Evolutionary conservation across 495 filamentous ascomycete species (phyloP), one percentile per base, ranked within the genome.

Genomic region (Penicillium lagena): DNA sequence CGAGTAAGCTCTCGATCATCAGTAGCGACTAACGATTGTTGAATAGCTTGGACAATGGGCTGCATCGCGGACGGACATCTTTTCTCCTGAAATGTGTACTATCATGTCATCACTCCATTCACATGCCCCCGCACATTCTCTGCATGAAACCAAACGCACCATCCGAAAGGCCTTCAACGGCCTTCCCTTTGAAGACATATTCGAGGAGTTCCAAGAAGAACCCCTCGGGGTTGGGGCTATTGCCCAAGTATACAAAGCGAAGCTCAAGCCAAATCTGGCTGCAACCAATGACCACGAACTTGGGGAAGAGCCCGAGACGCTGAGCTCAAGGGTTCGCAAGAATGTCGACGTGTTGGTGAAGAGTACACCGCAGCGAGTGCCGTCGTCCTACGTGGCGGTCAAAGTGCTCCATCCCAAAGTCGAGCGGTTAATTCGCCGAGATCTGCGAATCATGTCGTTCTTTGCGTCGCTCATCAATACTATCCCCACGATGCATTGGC

Each of bases 241-340:
- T 58, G 94, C 94, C 12, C 94, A 99, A 62, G 94, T 96, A 9
- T 99, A 99, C 71, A 94, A 86, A 58, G 94, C 94, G 2, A 96
- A 87, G 59, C 65, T 99, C 28, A 95, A 90, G 50, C 80, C 85
- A 2, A 82, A 87, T 40, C 71, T 96, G 43, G 80, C 86, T 7
- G 72, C 68, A 2, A 76, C 76, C 1, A 74, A 76, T 17, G 83
- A 87, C 45, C 60, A 72, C 1, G 73, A 83, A 13, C 46, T 78
- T 4, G 51, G 64, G 4, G 63, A 73, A 1, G 60, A 68, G 31
- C 64, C 68, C 1, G 55, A 63, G 37, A 82, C 82, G 31, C 67
- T 94, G 13, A 71, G 79, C 12, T 67, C 80, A 33, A 82, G 82
- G 50, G 78, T 95, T 11, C 74, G 78, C 42, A 87, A 81, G 56